These are phyloP conservation scores for Bertia moriformis DNA, from an alignment of 2,329 filamentous ascomycete species.

Conservation along the genomic window DNA sequence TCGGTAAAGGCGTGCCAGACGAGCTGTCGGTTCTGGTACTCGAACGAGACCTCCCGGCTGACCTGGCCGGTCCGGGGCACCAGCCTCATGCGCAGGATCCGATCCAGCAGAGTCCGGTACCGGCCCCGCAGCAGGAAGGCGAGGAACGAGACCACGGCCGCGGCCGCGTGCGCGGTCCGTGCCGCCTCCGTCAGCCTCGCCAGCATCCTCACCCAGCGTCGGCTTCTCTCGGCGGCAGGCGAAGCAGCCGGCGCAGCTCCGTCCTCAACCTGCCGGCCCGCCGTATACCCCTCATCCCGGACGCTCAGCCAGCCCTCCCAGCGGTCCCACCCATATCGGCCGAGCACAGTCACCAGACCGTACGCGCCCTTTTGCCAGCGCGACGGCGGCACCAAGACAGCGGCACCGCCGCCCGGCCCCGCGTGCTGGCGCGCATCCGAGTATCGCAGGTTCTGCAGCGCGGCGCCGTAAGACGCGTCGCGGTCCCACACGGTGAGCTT, in stretches of 20 bases:
- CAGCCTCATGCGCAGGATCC: slow-evolving; percentile 68
- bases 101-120: slow-evolving; percentile 81
- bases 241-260: too few relatives aligned
- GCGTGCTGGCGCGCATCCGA: slow-evolving; percentile 58
- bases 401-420: too few relatives aligned
- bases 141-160: slow-evolving; percentile 72
- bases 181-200: slow-evolving; percentile 53
- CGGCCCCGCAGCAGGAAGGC: slow-evolving; percentile 82
- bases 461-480: slow-evolving; percentile 84
- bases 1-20: slow-evolving; percentile 99
- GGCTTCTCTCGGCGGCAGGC: slow-evolving; percentile 8
- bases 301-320: slow-evolving; percentile 79
- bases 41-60: slow-evolving; percentile 84
- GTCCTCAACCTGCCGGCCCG: slow-evolving; percentile 38
- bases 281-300: slow-evolving; percentile 62
- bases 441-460: slow-evolving; percentile 80
- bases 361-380: slow-evolving; percentile 72
- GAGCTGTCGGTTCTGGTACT: slow-evolving; percentile 91
- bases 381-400: slow-evolving; percentile 56
- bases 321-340: slow-evolving; percentile 77
- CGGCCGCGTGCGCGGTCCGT: slow-evolving; percentile 64
- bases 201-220: slow-evolving; percentile 36
- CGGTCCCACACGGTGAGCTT: slow-evolving; percentile 96
- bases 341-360: slow-evolving; percentile 71
- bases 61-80: slow-evolving; percentile 75